These are phyloP conservation scores for Trametes pubescens DNA, from an alignment of 1,284 basidiomycete species.

Conservation along the genomic window DNA sequence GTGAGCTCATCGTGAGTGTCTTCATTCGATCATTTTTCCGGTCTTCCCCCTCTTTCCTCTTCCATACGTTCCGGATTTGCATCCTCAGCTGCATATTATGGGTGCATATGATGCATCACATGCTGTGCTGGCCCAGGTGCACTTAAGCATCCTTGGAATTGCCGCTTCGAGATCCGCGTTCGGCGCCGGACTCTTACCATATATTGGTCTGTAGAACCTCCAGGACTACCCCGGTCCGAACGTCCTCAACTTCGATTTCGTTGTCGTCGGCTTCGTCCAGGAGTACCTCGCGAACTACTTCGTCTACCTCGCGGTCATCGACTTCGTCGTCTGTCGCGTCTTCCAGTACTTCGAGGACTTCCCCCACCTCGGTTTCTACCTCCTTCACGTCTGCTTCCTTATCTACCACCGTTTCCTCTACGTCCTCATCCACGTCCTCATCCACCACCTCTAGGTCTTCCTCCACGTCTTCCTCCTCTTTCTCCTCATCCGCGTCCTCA, in stretches of 20 bases:
- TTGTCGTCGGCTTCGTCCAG: slow-evolving; percentile 2
- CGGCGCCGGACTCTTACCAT: slow-evolving; percentile 19
- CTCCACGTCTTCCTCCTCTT: slow-evolving; percentile 33
- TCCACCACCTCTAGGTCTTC: slow-evolving; percentile 23
- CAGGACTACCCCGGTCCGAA: background rate
- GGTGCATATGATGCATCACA: background rate
- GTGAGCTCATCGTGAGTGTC: slow-evolving; percentile 17
- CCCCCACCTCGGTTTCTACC: slow-evolving; percentile 34
- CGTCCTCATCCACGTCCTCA: slow-evolving; percentile 12
- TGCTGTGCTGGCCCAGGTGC: background rate
- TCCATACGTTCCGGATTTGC: background rate
- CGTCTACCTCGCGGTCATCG: slow-evolving; percentile 36
- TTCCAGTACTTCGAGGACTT: background rate
- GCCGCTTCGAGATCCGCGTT: slow-evolving; percentile 18
- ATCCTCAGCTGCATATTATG: background rate
- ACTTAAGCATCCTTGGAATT: background rate
- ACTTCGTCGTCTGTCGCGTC: slow-evolving; percentile 36
- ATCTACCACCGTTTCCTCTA: slow-evolving; percentile 35
- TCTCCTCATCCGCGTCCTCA: slow-evolving; percentile 21
- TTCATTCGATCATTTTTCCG: slow-evolving; percentile 13
- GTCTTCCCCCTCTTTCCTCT: background rate
- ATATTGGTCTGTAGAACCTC: background rate
- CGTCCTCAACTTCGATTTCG: slow-evolving; percentile 3
- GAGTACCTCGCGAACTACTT: slow-evolving; percentile 16
- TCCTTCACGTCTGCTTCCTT: slow-evolving; percentile 21